These are phyloP conservation scores for Jacaranda mimosifolia DNA, from an alignment of 257 asterid genomes.

Conservation along the genomic window DNA sequence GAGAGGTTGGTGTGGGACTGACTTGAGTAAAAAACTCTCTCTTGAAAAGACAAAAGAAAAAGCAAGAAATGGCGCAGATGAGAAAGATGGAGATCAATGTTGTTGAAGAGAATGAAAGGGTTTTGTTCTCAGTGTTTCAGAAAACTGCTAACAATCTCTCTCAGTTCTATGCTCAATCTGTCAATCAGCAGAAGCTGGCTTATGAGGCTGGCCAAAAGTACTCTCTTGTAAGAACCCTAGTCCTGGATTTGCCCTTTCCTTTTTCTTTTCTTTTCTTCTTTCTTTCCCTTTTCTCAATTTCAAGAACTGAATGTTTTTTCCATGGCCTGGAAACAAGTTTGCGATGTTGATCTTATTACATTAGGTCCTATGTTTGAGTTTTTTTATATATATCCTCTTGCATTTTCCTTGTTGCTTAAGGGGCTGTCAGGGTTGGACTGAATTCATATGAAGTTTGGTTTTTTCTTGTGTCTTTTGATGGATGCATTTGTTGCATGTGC, in stretches of 20 bases:
- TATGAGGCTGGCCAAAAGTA: slow-evolving; percentile 34
- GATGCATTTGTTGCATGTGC: slow-evolving; percentile 23
- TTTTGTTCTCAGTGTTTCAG: slow-evolving; percentile 11
- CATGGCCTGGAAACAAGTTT: not conserved
- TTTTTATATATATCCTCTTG: not conserved
- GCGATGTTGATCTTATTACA: not conserved
- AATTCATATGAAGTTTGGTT: slow-evolving; percentile 1
- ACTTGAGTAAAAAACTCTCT: too few relatives aligned
- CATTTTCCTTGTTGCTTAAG: not conserved
- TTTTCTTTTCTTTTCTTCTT: not conserved
- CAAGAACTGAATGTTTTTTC: too few relatives aligned
- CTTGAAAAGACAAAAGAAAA: too few relatives aligned
- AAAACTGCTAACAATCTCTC: slow-evolving; percentile 24
- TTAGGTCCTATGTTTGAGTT: not conserved
- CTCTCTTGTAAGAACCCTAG: slow-evolving; percentile 35
- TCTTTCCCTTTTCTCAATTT: not conserved
- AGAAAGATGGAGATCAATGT: slow-evolving; percentile 19
- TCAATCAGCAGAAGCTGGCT: slow-evolving; percentile 10
- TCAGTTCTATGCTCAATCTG: not conserved
- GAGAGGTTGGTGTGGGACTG: not conserved
- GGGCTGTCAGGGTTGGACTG: not conserved
- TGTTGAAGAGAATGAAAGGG: slow-evolving; percentile 20
- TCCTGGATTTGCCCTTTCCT: not conserved
- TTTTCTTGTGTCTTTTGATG: not conserved
- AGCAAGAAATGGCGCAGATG: not conserved